Evolutionary conservation across 2,329 filamentous ascomycete species (phyloP), one percentile per base, ranked within the genome.

Genomic region (Neofusicoccum kwambonambiense): DNA sequence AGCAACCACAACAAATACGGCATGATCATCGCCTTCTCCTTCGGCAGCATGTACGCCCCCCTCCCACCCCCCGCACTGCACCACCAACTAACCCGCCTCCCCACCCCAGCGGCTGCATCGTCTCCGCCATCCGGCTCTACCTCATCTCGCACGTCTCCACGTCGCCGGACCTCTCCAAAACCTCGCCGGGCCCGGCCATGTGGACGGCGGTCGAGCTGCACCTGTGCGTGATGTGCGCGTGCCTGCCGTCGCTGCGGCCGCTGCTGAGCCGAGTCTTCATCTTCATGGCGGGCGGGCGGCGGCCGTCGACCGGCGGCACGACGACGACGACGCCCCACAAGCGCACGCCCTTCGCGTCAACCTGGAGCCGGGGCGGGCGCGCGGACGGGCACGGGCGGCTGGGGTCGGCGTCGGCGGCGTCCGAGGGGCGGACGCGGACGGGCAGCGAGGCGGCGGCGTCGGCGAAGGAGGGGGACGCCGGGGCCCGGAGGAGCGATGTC

Each of bases 1-100:
- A 49, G 45, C 19, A 49, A 49, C 45, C 45, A 49, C 19, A 27
- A 27, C 19, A 49, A 49, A 19, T 54, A 41, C n/a, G 70, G 68
- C 1, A 69, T 73, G 11, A 67, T 66, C 2, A 49, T 71, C 45
- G 72, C 74, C 71, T 74, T 74, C 47, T 45, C 68, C 15, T 68
- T 74, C 17, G 72, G 73, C 6, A 70, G 68, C 8, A 69, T 74
- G 39, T 41, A 41, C 11, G n/a, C 17, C 22, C 27, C 27, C 27
- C 5, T 7, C 27, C 27, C 27, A 7, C 27, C 27, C 27, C 27
- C 27, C 6, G 19, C 19, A 5, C 27, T 5, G 1, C 2, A 31
- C 4, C 27, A 31, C 6, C 27, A 31, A 19, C 39, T 12, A 19
- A 39, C 7, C 19, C 19, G 19, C 19, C 52, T 8, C 37, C 5